Percentiles rank a stretch among this genome's conserved stretches.
Evolutionary conservation across 441 rosid genomes (phyloP).

Genomic region (Corymbia citriodora): DNA sequence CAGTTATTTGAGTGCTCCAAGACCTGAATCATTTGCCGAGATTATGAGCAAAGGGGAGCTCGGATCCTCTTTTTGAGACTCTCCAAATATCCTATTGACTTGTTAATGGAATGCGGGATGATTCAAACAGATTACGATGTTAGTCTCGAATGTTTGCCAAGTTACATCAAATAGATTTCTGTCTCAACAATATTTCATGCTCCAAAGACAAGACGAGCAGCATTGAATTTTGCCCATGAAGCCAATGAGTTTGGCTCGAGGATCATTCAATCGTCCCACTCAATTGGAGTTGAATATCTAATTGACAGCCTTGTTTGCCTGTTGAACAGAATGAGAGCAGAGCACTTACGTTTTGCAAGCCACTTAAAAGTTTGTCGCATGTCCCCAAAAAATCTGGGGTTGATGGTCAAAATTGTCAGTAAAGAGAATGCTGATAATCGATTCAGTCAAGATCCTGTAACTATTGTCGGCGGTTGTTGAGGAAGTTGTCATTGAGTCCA

Average conservation of each 20-base stretch:
- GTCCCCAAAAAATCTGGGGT: not conserved
- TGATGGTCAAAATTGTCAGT: not conserved
- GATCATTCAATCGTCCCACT: too few relatives aligned
- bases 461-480: rapidly evolving
- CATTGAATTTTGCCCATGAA: not conserved
- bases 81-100: not conserved
- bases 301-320: not conserved
- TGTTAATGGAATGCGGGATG: not conserved
- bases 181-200: not conserved
- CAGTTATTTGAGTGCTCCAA: not conserved
- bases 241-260: rapidly evolving
- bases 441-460: rapidly evolving
- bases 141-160: not conserved
- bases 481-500: too few relatives aligned
- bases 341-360: not conserved
- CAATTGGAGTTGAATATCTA: not conserved
- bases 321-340: not conserved
- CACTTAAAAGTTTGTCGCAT: not conserved
- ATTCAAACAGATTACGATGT: rapidly evolving
- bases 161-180: not conserved
- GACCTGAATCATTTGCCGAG: not conserved
- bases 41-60: not conserved
- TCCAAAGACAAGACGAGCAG: not conserved
- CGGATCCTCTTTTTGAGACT: not conserved
- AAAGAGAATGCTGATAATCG: not conserved